Evolutionary conservation across 805 yeast genomes (phyloP), one percentile per base, ranked within the genome.

Genomic region (Aciculoconidium aculeatum): DNA sequence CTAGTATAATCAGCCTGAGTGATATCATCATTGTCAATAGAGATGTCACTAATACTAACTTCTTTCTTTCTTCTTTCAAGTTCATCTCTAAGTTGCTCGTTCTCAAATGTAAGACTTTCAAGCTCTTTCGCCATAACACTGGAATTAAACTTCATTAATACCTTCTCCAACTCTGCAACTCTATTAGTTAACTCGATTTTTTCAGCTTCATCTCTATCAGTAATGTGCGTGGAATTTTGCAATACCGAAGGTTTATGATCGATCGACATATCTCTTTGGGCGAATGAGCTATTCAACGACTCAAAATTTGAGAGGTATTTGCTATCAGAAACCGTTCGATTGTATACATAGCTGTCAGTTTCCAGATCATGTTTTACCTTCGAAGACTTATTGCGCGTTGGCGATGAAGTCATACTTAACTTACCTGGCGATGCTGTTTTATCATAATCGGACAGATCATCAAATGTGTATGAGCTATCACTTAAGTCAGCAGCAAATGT

Each of bases 401-500:
- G n/a, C n/a, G n/a, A n/a, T n/a, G 9, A 17, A 15, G 11, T 23
- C 23, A 12, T 17, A 13, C 15, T 31, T 30, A 11, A 22, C 11
- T 35, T 36, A 15, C 10, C 12, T 18, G 10, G 10, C 7, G 15
- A 17, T 11, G 18, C 25, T 7, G 30, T 27, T 16, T 27, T 27
- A 5, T 35, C 36, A 11, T 32, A 34, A 12, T 47, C 47, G 1
- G 49, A 37, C 11, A 36, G 23, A 22, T 54, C 61, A 27, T 59
- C 65, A 39, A 47, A 56, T 2, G 67, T 61, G 30, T 53, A 61
- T 4, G 57, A 47, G 17, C 54, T 49, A 15, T 43, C 48, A 18
- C 34, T 17, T 24, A 30, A 23, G 23, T 13, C 21, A 9, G 21
- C 21, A 9, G 21, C 37, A 11, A 13, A 28, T 6, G 32, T 23